Base-by-base conservation (phyloP, 2,329 filamentous ascomycete genomes). In the Aureobasidium sp. region DNA sequence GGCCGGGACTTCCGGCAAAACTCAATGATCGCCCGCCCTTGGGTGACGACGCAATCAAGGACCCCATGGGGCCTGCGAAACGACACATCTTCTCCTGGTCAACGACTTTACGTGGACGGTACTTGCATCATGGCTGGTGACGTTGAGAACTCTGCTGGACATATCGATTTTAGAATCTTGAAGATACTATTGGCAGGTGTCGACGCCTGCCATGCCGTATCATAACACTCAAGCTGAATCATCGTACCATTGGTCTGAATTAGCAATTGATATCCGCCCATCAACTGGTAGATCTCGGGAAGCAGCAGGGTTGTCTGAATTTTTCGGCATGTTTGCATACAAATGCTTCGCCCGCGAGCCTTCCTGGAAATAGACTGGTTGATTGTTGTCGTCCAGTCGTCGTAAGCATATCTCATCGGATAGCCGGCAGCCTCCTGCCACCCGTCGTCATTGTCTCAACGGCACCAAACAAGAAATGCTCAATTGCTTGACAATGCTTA, bases 331-430 rank as follows among this genome's bases (percentile, higher is more conserved):
- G 27, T 33, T n/a, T 48, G 27, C 27, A 48, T 31, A 48, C 45
- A 19, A 44, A 44, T 44, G 2, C 19, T 44, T 14, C 45, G 11
- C 24, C 45, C 45, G 45, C 45, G 45, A n/a, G 27, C 45, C 48
- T 40, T 53, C 9, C 31, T 53, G 35, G 27, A 29, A 53, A 53
- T 27, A 19, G 49, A 40, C 35, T 37, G 31, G 19, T 31, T 37
- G 31, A 12, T n/a, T 22, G 14, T 39, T n/a, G 35, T 39, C 31
- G 31, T 33, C 31, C 31, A 24, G 49, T 53, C 49, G 49, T 53
- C 49, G 49, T 53, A 53, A 53, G 49, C 49, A 37, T 53, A 53
- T 53, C 49, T 39, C 14, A 39, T 53, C 49, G 49, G 49, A 27
- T 39, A 40, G 33, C 33, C 49, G 49, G 49, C 49, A 53, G 35